A percentile compares a stretch with the other conserved stretches of the same genome.
Conservation (phyloP, 192 early-diverging fungal genomes). For the Coemansia sp. region DNA sequence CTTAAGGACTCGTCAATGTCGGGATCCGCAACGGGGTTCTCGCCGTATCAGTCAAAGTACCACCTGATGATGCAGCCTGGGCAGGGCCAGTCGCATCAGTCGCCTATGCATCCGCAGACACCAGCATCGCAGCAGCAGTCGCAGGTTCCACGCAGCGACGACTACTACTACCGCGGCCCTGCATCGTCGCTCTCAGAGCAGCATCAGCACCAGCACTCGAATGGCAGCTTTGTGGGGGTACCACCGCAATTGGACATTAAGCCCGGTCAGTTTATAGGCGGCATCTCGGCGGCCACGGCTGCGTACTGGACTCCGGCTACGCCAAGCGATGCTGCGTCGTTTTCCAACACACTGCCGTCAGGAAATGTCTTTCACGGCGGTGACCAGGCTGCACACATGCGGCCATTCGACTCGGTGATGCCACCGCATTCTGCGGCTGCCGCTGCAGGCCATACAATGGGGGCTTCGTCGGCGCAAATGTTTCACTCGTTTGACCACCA, state of each 20-base stretch:
- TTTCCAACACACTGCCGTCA: slow-evolving; percentile 45
- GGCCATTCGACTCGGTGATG: slow-evolving; percentile 45
- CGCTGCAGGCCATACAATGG: slow-evolving; percentile 25
- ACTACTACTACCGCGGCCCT: slow-evolving; percentile 35
- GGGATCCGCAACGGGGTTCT: slow-evolving; percentile 19
- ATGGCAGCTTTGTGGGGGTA: slow-evolving; percentile 43
- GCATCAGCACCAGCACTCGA: slow-evolving; percentile 30
- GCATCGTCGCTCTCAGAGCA: slow-evolving; percentile 18
- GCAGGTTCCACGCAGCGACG: slow-evolving; percentile 30
- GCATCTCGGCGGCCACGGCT: slow-evolving; percentile 2
- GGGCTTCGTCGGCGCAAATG: slow-evolving; percentile 31
- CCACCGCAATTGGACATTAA: slow-evolving; percentile 51
- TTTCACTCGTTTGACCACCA: slow-evolving; percentile 50
- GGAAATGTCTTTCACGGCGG: slow-evolving; percentile 43
- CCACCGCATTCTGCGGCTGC: slow-evolving; percentile 23
- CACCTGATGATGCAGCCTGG: slow-evolving; percentile 52
- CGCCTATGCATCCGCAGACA: slow-evolving; percentile 17
- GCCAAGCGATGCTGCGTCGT: slow-evolving; percentile 42
- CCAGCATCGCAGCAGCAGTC: slow-evolving; percentile 26
- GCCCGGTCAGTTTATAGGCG: slow-evolving; percentile 29
- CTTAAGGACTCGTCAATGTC: slow-evolving; percentile 29
- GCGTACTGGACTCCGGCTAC: slow-evolving; percentile 53
- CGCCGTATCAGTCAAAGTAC: slow-evolving; percentile 44
- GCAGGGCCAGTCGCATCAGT: slow-evolving; percentile 30
- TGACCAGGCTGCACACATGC: slow-evolving; percentile 42